A percentile compares a stretch with the other conserved stretches of the same genome.
These are phyloP conservation scores for Biscogniauxia sp. DNA, from an alignment of 2,329 filamentous ascomycete genomes.

Conservation along the genomic window DNA sequence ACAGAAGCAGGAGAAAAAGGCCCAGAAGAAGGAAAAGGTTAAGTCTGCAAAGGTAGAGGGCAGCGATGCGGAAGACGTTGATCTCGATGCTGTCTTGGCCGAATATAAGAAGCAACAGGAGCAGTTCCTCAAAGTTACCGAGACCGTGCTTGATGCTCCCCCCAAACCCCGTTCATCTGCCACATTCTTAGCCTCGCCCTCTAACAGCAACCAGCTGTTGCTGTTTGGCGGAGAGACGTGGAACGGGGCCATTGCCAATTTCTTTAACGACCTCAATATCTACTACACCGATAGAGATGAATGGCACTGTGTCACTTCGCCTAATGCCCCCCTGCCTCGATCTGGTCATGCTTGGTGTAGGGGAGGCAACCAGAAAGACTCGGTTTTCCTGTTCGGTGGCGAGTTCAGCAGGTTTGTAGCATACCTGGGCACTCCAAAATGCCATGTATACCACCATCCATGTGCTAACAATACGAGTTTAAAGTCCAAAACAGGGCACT, in stretches of 20 bases:
- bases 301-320: constrained; percentile 87
- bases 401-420: constrained; percentile 75
- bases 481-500: constrained; percentile 83
- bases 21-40: constrained; percentile 77
- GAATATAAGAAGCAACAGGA: constrained; percentile 93
- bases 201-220: constrained; percentile 82
- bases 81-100: constrained; percentile 88
- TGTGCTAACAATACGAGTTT: background rate
- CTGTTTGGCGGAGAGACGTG: constrained; percentile 95
- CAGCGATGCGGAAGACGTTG: constrained; percentile 87
- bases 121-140: constrained; percentile 90
- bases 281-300: constrained; percentile 81
- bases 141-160: constrained; percentile 66
- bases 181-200: constrained; percentile 79
- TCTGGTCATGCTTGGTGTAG: constrained; percentile 95
- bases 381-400: constrained; percentile 90
- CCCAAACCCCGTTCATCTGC: constrained; percentile 78
- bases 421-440: background rate
- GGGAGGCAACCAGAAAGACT: constrained; percentile 74
- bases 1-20: constrained; percentile 82
- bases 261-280: constrained; percentile 65
- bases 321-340: constrained; percentile 86
- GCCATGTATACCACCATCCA: background rate
- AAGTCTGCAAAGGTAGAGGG: constrained; percentile 71
- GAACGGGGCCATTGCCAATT: constrained; percentile 80